phyloP scores from a whole-genome alignment of 768 basidiomycete genomes.

The Tricholoma sp. region DNA sequence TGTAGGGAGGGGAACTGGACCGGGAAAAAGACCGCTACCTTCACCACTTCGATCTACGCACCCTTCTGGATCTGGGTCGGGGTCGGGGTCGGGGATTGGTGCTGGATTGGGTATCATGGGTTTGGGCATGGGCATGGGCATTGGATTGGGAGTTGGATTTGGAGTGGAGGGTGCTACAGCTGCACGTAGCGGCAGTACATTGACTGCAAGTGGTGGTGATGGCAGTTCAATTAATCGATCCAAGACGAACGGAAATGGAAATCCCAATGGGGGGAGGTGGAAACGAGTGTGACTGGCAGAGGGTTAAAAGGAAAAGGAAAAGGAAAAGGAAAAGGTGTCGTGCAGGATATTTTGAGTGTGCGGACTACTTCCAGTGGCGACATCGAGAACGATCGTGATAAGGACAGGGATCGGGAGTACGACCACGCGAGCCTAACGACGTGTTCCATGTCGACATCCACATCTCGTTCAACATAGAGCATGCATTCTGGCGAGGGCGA shows the following conservation, averaged over 20 bases:
- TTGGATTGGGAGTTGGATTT: constrained; percentile 17
- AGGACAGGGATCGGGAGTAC: not conserved
- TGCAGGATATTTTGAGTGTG: not conserved
- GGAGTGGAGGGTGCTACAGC: constrained; percentile 5
- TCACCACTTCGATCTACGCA: not conserved
- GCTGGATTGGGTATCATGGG: constrained; percentile 20
- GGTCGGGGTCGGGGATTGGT: constrained; percentile 13
- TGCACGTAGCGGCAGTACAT: no score
- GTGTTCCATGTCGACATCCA: not conserved
- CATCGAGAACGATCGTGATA: not conserved
- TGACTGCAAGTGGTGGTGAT: not conserved
- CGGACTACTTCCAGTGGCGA: not conserved
- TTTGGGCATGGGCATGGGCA: constrained; percentile 19
- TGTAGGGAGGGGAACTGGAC: no score
- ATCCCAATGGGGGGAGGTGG: not conserved
- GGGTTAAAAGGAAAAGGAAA: not conserved
- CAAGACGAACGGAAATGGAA: no score
- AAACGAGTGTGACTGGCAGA: not conserved
- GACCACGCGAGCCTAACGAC: not conserved
- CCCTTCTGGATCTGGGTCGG: not conserved
- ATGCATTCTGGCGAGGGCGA: not conserved
- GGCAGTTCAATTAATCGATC: no score
- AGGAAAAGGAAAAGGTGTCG: not conserved
- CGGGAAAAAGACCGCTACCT: not conserved
- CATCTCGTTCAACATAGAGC: not conserved